phyloP scores from a whole-genome alignment of 1,284 basidiomycete species.

The Microbotryum lychnidis-dioicae region DNA sequence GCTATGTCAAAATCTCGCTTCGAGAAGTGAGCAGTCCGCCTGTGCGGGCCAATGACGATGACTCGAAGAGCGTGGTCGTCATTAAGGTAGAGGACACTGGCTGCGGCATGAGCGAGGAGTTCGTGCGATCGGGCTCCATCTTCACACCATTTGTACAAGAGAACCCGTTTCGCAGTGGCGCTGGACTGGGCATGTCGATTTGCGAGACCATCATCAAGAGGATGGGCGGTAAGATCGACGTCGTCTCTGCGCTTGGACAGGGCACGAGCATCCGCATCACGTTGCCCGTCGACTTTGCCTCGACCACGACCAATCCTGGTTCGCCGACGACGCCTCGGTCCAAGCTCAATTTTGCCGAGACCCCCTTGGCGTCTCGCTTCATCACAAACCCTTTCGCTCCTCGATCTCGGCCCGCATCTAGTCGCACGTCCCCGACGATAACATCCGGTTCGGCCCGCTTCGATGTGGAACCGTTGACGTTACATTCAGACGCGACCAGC shows the following conservation, averaged over 20 bases:
- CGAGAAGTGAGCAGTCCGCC: not conserved
- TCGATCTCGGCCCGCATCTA: too few relatives aligned
- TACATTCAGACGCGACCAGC: conserved; percentile 76
- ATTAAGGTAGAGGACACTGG: conserved; percentile 14
- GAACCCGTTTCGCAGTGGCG: conserved; percentile 19
- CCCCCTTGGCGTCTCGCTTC: not conserved
- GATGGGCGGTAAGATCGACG: conserved; percentile 17
- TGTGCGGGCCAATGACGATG: not conserved
- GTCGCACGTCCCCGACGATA: too few relatives aligned
- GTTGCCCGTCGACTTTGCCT: conserved; percentile 18
- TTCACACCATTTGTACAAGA: conserved; percentile 14
- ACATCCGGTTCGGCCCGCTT: not conserved
- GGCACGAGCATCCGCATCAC: conserved; percentile 15
- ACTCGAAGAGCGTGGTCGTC: not conserved
- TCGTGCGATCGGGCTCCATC: conserved; percentile 6
- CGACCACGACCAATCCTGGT: not conserved
- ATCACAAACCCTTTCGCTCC: too few relatives aligned
- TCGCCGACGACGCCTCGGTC: not conserved
- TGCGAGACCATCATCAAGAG: conserved; percentile 19
- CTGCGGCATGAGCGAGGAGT: conserved; percentile 6
- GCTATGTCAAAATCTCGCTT: conserved; percentile 18
- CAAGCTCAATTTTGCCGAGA: not conserved
- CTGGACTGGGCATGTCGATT: conserved; percentile 20
- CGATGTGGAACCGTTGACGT: not conserved
- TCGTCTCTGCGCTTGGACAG: conserved; percentile 9